Evolutionary conservation across 768 basidiomycete genomes (phyloP).

Genomic region (Boletus subparvulus): DNA sequence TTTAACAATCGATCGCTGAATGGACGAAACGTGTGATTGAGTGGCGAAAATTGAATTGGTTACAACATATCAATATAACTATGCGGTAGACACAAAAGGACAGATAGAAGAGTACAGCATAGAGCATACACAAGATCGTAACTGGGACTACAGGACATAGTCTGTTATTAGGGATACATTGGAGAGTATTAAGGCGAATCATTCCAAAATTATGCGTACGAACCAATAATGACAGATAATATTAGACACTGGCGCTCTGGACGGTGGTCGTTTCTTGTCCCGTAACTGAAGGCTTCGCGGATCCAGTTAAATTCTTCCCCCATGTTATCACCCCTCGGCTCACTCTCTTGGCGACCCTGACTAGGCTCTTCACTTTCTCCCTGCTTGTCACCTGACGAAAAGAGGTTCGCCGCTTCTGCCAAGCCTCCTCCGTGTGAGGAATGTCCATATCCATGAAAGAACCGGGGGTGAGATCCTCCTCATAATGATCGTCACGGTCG

Average conservation of each 20-base stretch:
- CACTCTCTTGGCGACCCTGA: constrained; percentile 23
- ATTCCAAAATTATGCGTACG: constrained; percentile 5
- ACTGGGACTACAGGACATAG: constrained; percentile 9
- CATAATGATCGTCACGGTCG: background rate
- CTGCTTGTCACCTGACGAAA: constrained; percentile 10
- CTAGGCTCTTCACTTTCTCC: constrained; percentile 21
- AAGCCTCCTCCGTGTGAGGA: constrained; percentile 6
- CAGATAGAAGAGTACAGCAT: constrained; percentile 4
- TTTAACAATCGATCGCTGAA: background rate
- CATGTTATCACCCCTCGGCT: constrained; percentile 31
- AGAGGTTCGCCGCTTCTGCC: constrained; percentile 13
- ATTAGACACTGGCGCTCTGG: constrained; percentile 1
- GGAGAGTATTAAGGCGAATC: background rate
- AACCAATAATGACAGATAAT: constrained; percentile 11
- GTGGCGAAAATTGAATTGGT: background rate
- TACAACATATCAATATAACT: constrained; percentile 15
- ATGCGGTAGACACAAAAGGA: constrained; percentile 7
- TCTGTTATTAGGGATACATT: constrained; percentile 28
- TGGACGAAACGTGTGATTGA: background rate
- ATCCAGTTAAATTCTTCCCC: constrained; percentile 29
- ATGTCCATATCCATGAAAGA: constrained; percentile 38
- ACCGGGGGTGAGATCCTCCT: constrained; percentile 6
- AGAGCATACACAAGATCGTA: constrained; percentile 9
- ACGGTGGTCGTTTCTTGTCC: background rate
- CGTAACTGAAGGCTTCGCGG: constrained; percentile 3